These are phyloP conservation scores for Paramecium sonneborni DNA, from an alignment of 73 alveolate species.

Conservation along the genomic window DNA sequence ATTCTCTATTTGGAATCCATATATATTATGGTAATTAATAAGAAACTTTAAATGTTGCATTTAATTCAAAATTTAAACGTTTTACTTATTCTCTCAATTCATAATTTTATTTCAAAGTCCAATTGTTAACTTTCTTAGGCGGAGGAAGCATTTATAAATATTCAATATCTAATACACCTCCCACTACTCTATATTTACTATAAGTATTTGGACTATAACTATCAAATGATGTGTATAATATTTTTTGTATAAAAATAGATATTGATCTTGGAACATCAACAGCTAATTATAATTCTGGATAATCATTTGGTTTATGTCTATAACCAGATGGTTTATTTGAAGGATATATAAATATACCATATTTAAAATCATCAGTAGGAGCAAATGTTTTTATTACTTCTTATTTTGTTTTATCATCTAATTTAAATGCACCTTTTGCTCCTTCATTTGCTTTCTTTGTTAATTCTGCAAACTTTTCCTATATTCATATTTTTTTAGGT, in stretches of 20 bases:
- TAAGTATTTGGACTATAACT: conserved; percentile 68
- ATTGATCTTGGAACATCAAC: conserved; percentile 42
- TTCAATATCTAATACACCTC: conserved; percentile 81
- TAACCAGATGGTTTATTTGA: conserved; percentile 37
- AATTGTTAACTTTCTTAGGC: conserved; percentile 41
- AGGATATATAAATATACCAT: conserved; percentile 51
- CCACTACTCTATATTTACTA: conserved; percentile 75
- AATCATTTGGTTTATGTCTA: conserved; percentile 53
- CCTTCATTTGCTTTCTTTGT: conserved; percentile 22
- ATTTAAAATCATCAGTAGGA: conserved; percentile 24
- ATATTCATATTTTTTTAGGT: background rate
- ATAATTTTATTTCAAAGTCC: conserved; percentile 56
- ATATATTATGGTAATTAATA: conserved; percentile 76
- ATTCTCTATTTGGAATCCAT: conserved; percentile 66
- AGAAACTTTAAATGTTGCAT: conserved; percentile 49
- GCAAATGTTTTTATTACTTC: conserved; percentile 3
- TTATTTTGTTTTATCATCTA: conserved; percentile 44
- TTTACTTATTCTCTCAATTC: conserved; percentile 56
- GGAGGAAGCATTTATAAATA: conserved; percentile 61
- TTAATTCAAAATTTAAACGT: conserved; percentile 42
- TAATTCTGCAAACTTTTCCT: conserved; percentile 28
- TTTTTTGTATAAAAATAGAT: background rate
- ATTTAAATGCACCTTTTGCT: conserved; percentile 58
- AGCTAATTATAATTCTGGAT: background rate
- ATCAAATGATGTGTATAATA: conserved; percentile 30